Percentiles rank a stretch among this genome's conserved stretches.
Evolutionary conservation across 495 filamentous ascomycete genomes (phyloP).

Genomic region (Penicillium paxilli): DNA sequence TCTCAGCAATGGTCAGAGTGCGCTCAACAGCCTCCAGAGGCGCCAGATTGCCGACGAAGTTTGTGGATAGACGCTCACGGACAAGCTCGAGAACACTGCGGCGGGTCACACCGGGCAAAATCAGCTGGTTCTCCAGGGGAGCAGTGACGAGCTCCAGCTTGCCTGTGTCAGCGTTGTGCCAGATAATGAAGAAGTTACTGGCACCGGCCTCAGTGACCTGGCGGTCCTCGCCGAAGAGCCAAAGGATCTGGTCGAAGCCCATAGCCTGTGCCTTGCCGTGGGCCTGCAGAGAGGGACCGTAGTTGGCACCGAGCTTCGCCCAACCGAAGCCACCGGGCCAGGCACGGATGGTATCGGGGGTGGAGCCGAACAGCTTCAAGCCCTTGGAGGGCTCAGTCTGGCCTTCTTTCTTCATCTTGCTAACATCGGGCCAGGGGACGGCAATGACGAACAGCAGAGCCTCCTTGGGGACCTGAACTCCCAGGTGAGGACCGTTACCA

Average conservation of each 20-base stretch:
- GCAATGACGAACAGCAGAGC: conserved; percentile 83
- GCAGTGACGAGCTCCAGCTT: conserved; percentile 78
- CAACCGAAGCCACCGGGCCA: conserved; percentile 93
- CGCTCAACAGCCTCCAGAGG: conserved; percentile 74
- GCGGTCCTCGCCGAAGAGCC: conserved; percentile 75
- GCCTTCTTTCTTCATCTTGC: conserved; percentile 34
- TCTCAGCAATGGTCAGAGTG: conserved; percentile 76
- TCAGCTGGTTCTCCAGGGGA: conserved; percentile 75
- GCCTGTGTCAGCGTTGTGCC: conserved; percentile 64
- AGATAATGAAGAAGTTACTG: conserved; percentile 87
- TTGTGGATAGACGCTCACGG: conserved; percentile 53
- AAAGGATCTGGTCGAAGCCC: conserved; percentile 88
- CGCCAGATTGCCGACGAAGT: conserved; percentile 43
- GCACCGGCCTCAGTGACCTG: conserved; percentile 90
- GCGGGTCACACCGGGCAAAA: conserved; percentile 82
- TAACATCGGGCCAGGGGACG: conserved; percentile 66
- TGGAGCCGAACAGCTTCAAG: conserved; percentile 74
- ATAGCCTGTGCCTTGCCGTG: conserved; percentile 67
- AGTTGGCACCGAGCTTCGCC: conserved; percentile 91
- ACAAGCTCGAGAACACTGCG: conserved; percentile 74
- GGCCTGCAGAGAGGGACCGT: conserved; percentile 76
- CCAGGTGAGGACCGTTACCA: conserved; percentile 73
- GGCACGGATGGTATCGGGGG: conserved; percentile 76
- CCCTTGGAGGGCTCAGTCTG: conserved; percentile 40
- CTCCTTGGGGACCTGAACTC: conserved; percentile 78